Conservation (phyloP, 305 asterid genomes). For the Solanum chacoense region DNA sequence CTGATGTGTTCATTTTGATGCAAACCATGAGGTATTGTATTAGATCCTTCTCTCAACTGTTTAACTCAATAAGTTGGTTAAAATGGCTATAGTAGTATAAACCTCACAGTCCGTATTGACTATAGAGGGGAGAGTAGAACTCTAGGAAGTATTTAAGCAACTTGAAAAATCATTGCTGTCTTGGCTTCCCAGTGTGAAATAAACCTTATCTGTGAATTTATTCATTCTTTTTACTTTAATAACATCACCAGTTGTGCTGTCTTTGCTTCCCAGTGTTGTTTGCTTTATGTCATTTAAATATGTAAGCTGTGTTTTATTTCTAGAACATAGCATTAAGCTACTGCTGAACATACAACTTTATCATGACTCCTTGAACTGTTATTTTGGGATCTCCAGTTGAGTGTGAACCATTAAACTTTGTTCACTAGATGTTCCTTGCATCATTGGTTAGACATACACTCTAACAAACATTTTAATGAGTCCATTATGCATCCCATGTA, state of each 20-base stretch:
- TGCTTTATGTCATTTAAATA: neutral
- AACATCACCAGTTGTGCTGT: neutral
- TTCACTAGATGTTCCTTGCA: neutral
- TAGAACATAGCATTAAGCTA: neutral
- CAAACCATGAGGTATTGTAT: constrained; percentile 69
- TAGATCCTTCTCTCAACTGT: neutral
- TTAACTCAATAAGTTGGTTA: neutral
- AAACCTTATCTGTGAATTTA: neutral
- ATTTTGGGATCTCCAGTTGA: neutral
- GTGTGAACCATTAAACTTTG: neutral
- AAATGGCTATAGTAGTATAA: neutral
- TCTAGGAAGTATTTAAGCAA: neutral
- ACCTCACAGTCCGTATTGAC: neutral
- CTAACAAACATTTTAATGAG: neutral
- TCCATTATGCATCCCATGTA: neutral
- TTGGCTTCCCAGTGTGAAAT: neutral
- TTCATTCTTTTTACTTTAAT: neutral
- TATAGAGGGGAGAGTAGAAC: neutral
- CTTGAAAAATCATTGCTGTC: neutral
- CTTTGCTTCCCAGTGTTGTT: neutral
- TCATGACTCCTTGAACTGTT: neutral
- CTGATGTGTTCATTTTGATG: constrained; percentile 59
- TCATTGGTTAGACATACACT: neutral
- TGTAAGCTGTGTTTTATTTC: neutral
- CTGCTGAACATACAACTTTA: neutral